phyloP scores from a whole-genome alignment of 768 basidiomycete species.

The Nevesoporus exiguus region DNA sequence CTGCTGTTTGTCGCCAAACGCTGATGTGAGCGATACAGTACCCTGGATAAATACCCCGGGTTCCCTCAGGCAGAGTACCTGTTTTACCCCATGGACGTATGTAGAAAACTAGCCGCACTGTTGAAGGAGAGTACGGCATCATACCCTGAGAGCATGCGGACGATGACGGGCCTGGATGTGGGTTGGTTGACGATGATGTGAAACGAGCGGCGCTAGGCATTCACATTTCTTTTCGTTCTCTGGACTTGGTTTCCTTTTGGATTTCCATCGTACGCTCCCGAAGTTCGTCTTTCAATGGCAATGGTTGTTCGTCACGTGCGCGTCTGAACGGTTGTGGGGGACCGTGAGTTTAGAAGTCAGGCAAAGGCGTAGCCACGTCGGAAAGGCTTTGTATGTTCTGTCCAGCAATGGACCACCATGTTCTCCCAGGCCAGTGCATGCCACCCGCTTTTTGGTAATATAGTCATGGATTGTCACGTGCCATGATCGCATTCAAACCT shows the following conservation, averaged over 20 bases:
- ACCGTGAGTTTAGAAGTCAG: too few relatives aligned
- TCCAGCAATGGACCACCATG: too few relatives aligned
- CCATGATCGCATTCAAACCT: too few relatives aligned
- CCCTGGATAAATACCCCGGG: conserved; percentile 69
- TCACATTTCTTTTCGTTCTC: too few relatives aligned
- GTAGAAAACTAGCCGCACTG: conserved; percentile 62
- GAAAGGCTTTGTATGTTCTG: too few relatives aligned
- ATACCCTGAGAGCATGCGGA: conserved; percentile 72
- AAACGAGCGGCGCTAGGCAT: background rate
- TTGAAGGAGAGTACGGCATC: conserved; percentile 74
- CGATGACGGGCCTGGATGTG: conserved; percentile 79
- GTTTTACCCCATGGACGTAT: conserved; percentile 76
- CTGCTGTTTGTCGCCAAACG: background rate
- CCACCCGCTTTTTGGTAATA: too few relatives aligned
- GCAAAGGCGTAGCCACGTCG: too few relatives aligned
- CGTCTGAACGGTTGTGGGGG: too few relatives aligned
- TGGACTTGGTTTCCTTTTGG: background rate
- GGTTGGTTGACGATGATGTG: conserved; percentile 57
- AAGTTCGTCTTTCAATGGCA: background rate
- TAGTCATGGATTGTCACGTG: too few relatives aligned
- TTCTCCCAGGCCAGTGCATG: too few relatives aligned
- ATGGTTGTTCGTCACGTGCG: too few relatives aligned
- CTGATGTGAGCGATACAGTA: conserved; percentile 32
- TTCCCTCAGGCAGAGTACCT: conserved; percentile 89
- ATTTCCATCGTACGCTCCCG: background rate